phyloP scores from a whole-genome alignment of 2,329 filamentous ascomycete genomes.

The Colletotrichum truncatum region DNA sequence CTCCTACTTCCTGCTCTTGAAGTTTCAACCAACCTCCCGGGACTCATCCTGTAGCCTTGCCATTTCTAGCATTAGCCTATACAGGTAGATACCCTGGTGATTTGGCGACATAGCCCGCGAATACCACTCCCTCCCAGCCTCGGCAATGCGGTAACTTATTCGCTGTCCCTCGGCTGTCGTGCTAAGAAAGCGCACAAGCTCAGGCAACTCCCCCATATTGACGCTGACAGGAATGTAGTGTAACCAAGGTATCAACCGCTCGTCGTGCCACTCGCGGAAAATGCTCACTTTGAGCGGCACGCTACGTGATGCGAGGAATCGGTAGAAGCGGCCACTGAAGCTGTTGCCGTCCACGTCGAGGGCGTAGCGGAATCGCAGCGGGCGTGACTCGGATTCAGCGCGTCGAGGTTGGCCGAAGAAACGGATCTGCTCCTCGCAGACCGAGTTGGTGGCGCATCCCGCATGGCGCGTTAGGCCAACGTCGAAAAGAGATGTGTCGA shows the following conservation, averaged over 20 bases:
- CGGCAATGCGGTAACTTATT: conserved; percentile 60
- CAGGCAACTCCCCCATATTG: conserved; percentile 60
- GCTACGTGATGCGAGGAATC: conserved; percentile 56
- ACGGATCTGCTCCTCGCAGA: conserved; percentile 35
- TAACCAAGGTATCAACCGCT: conserved; percentile 63
- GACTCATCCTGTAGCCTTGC: conserved; percentile 52
- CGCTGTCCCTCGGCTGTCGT: conserved; percentile 54
- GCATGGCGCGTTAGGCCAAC: too few species aligned
- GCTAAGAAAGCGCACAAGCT: conserved; percentile 57
- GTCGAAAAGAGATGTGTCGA: too few species aligned
- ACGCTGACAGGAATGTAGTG: conserved; percentile 65
- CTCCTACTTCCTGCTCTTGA: too few species aligned
- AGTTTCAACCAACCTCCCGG: too few species aligned
- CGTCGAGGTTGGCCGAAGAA: conserved; percentile 46
- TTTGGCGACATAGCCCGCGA: conserved; percentile 60
- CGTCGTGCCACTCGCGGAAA: conserved; percentile 67
- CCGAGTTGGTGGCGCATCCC: too few species aligned
- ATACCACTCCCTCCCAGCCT: conserved; percentile 64
- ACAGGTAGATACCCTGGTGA: conserved; percentile 68
- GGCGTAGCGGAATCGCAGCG: conserved; percentile 48
- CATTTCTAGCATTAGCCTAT: conserved; percentile 68
- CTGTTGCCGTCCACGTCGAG: conserved; percentile 67
- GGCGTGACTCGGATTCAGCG: too few species aligned
- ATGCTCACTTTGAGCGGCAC: conserved; percentile 63
- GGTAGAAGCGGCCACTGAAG: conserved; percentile 62